Percentiles rank a stretch among this genome's conserved stretches.
These are phyloP conservation scores for Mycena rebaudengoi DNA, from an alignment of 768 basidiomycete genomes.

Conservation along the genomic window DNA sequence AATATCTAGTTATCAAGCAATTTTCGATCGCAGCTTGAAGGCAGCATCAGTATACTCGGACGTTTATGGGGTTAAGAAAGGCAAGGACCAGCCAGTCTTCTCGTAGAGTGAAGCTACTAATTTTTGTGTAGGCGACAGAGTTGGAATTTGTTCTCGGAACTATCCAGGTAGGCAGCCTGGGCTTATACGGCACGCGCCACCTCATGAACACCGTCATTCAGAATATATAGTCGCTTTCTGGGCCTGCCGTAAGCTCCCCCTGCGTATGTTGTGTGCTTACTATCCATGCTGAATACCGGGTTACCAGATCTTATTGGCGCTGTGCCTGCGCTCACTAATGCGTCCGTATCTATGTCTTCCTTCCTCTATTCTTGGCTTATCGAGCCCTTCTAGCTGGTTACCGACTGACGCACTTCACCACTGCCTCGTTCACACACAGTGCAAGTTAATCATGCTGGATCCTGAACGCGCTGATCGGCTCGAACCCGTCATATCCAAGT, in stretches of 20 bases:
- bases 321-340: constrained; percentile 65
- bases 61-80: constrained; percentile 60
- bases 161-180: no score
- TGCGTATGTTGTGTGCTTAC: no score
- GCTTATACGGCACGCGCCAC: no score
- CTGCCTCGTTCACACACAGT: constrained; percentile 62
- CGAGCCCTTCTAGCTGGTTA: constrained; percentile 54
- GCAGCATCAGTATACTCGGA: constrained; percentile 46
- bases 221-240: constrained; percentile 69
- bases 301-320: constrained; percentile 68
- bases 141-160: constrained; percentile 72
- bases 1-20: constrained; percentile 35
- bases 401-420: constrained; percentile 60
- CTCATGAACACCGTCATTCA: no score
- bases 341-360: constrained; percentile 45
- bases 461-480: constrained; percentile 62
- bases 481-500: constrained; percentile 40
- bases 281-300: no score
- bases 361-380: not conserved
- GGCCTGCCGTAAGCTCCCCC: constrained; percentile 63
- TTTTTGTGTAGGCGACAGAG: constrained; percentile 54
- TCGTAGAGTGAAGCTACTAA: constrained; percentile 1
- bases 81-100: constrained; percentile 28
- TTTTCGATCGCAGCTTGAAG: constrained; percentile 45
- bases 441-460: constrained; percentile 66